phyloP scores from a whole-genome alignment of 2,329 filamentous ascomycete genomes.

The Cladobotryum protrusum region DNA sequence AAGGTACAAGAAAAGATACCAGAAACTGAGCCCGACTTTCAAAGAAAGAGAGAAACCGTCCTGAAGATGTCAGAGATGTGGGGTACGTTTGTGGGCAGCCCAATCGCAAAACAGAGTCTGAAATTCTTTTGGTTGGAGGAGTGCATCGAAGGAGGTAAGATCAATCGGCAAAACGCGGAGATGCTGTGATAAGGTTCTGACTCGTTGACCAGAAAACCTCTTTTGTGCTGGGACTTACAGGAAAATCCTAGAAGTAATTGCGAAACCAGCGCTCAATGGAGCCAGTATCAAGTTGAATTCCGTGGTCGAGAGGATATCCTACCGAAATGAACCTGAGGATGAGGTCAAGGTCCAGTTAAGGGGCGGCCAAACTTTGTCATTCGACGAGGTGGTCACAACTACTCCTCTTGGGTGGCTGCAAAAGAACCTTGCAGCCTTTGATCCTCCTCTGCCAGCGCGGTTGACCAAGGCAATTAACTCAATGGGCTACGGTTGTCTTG shows the following conservation, averaged over 20 bases:
- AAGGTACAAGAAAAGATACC: conserved; percentile 41
- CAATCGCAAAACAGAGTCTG: conserved; percentile 58
- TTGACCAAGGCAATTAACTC: conserved; percentile 56
- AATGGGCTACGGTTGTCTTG: conserved; percentile 64
- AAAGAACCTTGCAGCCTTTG: conserved; percentile 51
- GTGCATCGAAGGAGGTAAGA: conserved; percentile 62
- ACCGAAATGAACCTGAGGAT: conserved; percentile 20
- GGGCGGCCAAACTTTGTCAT: conserved; percentile 40
- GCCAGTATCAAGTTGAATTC: conserved; percentile 49
- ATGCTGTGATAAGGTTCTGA: background rate
- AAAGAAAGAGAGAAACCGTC: conserved; percentile 36
- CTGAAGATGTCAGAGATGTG: conserved; percentile 56
- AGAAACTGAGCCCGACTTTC: conserved; percentile 34
- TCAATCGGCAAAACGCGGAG: background rate
- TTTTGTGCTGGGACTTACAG: conserved; percentile 55
- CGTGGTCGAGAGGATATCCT: conserved; percentile 39
- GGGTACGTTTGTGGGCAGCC: conserved; percentile 65
- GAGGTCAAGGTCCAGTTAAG: conserved; percentile 40
- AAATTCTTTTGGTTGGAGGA: conserved; percentile 76
- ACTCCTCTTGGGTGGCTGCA: conserved; percentile 65
- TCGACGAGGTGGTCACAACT: conserved; percentile 65
- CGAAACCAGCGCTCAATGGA: conserved; percentile 48
- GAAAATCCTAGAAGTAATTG: conserved; percentile 52
- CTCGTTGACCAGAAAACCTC: conserved; percentile 44
- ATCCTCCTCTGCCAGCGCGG: conserved; percentile 51